These are phyloP conservation scores for Candida tallmaniae DNA, from an alignment of 805 yeast genomes.

Conservation along the genomic window DNA sequence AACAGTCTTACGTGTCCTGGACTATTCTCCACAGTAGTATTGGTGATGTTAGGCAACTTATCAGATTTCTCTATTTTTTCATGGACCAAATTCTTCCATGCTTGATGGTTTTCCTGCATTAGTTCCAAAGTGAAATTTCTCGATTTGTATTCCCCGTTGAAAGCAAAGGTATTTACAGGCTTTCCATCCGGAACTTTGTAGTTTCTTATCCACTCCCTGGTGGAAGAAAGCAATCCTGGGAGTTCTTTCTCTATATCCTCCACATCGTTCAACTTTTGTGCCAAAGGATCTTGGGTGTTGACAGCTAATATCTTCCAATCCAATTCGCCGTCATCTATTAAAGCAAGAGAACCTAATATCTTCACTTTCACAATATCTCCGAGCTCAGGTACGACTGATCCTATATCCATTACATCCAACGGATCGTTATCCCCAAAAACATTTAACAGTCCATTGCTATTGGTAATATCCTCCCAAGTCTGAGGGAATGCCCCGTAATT, in stretches of 20 bases:
- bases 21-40: conserved; percentile 31
- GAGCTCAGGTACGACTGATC: conserved; percentile 58
- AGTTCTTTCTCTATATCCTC: conserved; percentile 86
- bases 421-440: conserved; percentile 45
- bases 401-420: conserved; percentile 78
- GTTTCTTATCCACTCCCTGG: conserved; percentile 97
- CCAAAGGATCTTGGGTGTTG: conserved; percentile 79
- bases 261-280: conserved; percentile 79
- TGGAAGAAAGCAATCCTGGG: conserved; percentile 91
- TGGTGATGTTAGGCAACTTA: conserved; percentile 29
- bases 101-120: conserved; percentile 73
- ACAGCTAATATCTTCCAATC: conserved; percentile 93
- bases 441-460: conserved; percentile 38
- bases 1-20: conserved; percentile 22
- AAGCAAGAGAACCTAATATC: conserved; percentile 90
- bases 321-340: conserved; percentile 87
- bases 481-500: conserved; percentile 89
- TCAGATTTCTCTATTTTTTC: conserved; percentile 45
- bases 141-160: conserved; percentile 87
- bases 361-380: conserved; percentile 85
- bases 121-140: conserved; percentile 82
- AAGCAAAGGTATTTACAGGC: conserved; percentile 95
- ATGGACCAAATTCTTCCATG: conserved; percentile 73
- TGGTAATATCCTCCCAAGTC: conserved; percentile 96
- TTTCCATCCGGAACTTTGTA: conserved; percentile 98